phyloP scores from a whole-genome alignment of 208 protist species.

The Crithidia mellificae region DNA sequence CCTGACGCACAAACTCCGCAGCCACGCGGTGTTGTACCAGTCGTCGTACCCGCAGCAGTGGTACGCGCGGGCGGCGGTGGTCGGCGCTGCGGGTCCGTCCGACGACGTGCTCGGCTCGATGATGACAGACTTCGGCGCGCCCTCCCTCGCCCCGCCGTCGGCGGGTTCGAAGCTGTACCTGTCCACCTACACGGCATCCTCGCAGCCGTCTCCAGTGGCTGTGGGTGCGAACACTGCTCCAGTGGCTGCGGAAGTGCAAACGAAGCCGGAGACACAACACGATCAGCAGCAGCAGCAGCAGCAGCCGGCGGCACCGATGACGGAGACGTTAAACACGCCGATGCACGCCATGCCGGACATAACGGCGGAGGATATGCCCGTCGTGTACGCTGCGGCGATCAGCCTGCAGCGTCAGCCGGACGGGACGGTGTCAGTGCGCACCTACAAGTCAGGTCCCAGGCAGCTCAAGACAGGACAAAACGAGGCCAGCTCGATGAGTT shows the following conservation, averaged over 20 bases:
- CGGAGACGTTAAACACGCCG: background rate
- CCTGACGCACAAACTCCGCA: background rate
- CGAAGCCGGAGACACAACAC: background rate
- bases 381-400: slow-evolving; percentile 17
- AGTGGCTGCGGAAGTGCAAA: too few species aligned
- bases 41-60: background rate
- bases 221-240: too few species aligned
- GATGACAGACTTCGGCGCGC: background rate
- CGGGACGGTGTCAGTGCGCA: slow-evolving; percentile 9
- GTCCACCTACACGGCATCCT: background rate
- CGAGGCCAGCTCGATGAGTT: too few species aligned
- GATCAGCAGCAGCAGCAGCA: background rate
- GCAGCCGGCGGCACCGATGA: background rate
- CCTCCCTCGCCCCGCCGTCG: background rate
- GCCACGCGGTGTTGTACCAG: background rate
- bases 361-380: background rate
- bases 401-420: slow-evolving; percentile 6
- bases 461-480: too few species aligned
- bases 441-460: slow-evolving; percentile 1
- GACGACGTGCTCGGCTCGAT: slow-evolving; percentile 6
- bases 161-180: background rate
- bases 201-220: too few species aligned
- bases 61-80: background rate
- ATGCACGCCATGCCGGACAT: background rate
- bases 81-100: background rate